A percentile compares a stretch with the other conserved stretches of the same genome.
phyloP scores from a whole-genome alignment of 2,329 filamentous ascomycete genomes.

The Cordyceps pruinosa region DNA sequence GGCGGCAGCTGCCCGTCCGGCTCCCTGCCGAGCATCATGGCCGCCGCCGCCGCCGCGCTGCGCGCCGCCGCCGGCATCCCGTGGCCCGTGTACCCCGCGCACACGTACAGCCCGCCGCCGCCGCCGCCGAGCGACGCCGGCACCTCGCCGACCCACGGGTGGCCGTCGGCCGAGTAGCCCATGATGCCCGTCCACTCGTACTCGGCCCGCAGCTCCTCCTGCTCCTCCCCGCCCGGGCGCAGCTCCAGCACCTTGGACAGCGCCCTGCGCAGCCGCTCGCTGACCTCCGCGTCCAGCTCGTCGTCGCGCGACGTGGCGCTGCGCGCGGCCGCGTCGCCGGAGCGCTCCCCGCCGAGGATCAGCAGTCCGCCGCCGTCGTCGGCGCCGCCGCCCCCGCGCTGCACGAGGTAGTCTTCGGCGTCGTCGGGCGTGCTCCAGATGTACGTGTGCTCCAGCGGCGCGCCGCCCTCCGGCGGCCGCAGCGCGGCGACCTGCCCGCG shows the following conservation, averaged over 20 bases:
- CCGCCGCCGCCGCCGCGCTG: conserved; percentile 55
- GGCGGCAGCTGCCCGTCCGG: conserved; percentile 36
- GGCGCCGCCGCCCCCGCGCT: conserved; percentile 47
- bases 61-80: conserved; percentile 70
- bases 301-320: conserved; percentile 55
- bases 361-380: conserved; percentile 45
- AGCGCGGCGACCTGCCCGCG: conserved; percentile 65
- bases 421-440: conserved; percentile 44
- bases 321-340: conserved; percentile 39
- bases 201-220: conserved; percentile 41
- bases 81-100: conserved; percentile 64
- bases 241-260: conserved; percentile 38
- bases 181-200: conserved; percentile 77
- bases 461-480: conserved; percentile 40
- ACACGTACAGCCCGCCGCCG: conserved; percentile 56
- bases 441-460: conserved; percentile 50
- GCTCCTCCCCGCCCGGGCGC: conserved; percentile 27
- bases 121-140: conserved; percentile 43
- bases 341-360: conserved; percentile 65
- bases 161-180: conserved; percentile 62
- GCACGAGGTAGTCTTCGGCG: conserved; percentile 64
- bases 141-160: conserved; percentile 67
- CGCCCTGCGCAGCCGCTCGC: conserved; percentile 46
- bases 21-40: conserved; percentile 45
- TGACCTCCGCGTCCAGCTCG: conserved; percentile 47